These are phyloP conservation scores for Solanum pennellii DNA, from an alignment of 257 asterid species.

Conservation along the genomic window DNA sequence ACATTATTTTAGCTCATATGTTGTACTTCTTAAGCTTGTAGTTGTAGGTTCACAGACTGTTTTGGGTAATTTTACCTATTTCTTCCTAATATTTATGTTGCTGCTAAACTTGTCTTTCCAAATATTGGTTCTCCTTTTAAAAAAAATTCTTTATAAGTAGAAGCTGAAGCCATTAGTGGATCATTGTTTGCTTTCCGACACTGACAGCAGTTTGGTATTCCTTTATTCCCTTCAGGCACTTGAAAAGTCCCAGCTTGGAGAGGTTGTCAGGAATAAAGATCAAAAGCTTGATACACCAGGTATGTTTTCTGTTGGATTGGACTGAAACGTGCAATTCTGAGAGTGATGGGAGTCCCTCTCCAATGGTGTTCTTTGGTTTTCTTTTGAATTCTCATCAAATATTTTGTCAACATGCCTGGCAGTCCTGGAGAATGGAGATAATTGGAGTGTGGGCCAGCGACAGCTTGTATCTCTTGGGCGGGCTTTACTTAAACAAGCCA, in stretches of 20 bases:
- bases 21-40: neutral
- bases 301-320: slow-evolving; percentile 3
- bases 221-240: slow-evolving; percentile 44
- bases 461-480: slow-evolving; percentile 94
- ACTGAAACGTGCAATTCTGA: neutral
- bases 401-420: neutral
- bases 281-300: slow-evolving; percentile 86
- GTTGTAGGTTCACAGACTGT: neutral
- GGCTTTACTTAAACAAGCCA: slow-evolving; percentile 87
- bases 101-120: neutral
- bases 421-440: slow-evolving; percentile 88
- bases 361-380: neutral
- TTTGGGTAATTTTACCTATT: neutral
- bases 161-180: neutral
- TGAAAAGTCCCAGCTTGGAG: slow-evolving; percentile 89
- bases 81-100: neutral
- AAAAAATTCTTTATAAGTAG: neutral
- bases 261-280: slow-evolving; percentile 68
- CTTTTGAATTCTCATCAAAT: neutral
- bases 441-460: slow-evolving; percentile 96
- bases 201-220: neutral
- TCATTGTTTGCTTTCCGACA: neutral
- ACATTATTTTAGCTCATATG: neutral
- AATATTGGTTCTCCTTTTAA: neutral
- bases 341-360: neutral